Conservation (phyloP, 1,284 basidiomycete species). For the Uromyces viciae-fabae region DNA sequence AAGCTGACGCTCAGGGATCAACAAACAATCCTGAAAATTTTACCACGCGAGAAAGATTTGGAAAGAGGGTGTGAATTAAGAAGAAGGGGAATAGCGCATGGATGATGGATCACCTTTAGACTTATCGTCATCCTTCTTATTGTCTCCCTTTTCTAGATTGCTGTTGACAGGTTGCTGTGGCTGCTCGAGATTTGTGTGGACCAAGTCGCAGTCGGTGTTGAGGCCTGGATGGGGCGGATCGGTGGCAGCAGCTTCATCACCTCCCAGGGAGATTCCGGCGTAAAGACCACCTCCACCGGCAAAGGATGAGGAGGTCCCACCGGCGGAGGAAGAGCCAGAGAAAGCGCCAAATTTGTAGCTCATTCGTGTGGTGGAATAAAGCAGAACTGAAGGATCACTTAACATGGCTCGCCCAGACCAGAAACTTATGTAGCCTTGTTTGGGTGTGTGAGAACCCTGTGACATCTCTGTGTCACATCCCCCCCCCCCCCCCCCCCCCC, state of each 20-base stretch:
- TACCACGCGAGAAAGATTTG: background rate
- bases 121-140: slow-evolving; percentile 39
- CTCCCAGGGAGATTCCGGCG: slow-evolving; percentile 43
- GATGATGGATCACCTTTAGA: slow-evolving; percentile 43
- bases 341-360: slow-evolving; percentile 44
- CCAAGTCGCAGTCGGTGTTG: background rate
- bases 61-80: background rate
- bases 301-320: slow-evolving; percentile 19
- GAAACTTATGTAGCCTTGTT: too few relatives aligned
- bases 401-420: too few relatives aligned
- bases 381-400: too few relatives aligned
- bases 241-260: slow-evolving; percentile 5
- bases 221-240: background rate
- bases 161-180: background rate
- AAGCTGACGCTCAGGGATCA: slow-evolving; percentile 39
- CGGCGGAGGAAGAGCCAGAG: slow-evolving; percentile 10
- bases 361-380: too few relatives aligned
- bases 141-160: background rate
- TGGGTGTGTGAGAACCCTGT: too few relatives aligned
- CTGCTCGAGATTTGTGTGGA: background rate
- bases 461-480: too few relatives aligned
- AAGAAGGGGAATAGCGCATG: background rate
- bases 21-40: slow-evolving; percentile 9
- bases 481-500: too few relatives aligned
- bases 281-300: slow-evolving; percentile 41